Evolutionary conservation across 768 basidiomycete species (phyloP), one percentile per base, ranked within the genome.

Genomic region (Lactifluus hygrophoroides): DNA sequence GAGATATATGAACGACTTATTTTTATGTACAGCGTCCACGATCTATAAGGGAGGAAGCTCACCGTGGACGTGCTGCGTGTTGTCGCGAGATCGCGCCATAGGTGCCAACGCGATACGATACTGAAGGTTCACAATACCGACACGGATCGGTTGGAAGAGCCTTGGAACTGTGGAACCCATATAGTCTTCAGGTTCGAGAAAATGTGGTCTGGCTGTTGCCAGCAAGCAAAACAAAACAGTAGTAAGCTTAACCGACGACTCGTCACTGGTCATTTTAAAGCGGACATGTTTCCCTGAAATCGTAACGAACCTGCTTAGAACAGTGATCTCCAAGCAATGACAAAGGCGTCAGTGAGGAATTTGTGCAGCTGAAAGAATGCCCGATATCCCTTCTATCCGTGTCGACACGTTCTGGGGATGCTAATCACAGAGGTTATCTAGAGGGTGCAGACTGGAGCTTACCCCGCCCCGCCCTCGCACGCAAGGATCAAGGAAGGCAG

Each of bases 81-180:
- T 66, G n/a, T 76, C 75, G 45, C 77, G 72, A 67, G 48, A 9
- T 4, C 83, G 75, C 1, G 82, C 84, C 37, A 80, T 64, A 1
- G 83, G 83, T 0, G 81, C 77, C 42, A 82, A 71, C 11, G 79
- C 78, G 43, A 83, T 70, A 4, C 82, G 74, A 67, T 85, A 81
- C 42, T 71, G 54, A 23, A 82, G 73, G 5, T 65, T 56, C 14
- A 75, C 40, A 0, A 65, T 56, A 44, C 82, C 82, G 23, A 83
- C 70, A 49, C 68, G 65, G 62, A 76, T 73, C 14, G 80, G 77
- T 35, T 73, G 70, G 68, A 83, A 83, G 44, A 81, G 76, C 34
- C 49, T 52, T 16, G 60, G 43, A 6, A 50, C 10, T 11, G 49
- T 9, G 11, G 57, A 40, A 5, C 51, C 7, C 51, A 51, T 51